A percentile compares a stretch with the other conserved stretches of the same genome.
Conservation (phyloP, 2,329 filamentous ascomycete genomes). For the Cadophora sp. region DNA sequence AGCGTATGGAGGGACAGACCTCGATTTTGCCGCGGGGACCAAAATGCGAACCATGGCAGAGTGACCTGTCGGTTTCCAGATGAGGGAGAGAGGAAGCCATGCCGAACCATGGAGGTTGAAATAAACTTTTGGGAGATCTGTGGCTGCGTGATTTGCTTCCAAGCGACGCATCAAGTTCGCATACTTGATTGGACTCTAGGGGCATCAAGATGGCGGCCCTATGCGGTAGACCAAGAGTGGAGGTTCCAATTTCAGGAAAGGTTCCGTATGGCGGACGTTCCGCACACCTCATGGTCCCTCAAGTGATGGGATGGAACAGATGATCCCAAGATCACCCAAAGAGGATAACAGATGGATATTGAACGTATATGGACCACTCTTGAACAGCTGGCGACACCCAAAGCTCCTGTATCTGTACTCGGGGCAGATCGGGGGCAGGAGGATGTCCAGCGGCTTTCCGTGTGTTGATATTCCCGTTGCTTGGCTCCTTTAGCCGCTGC, state of each 20-base stretch:
- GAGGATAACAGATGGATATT: too few species aligned
- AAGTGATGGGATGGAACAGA: not conserved
- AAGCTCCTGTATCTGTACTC: not conserved
- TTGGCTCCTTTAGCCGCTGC: not conserved
- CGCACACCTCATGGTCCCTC: not conserved
- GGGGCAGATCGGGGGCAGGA: not conserved
- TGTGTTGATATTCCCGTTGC: not conserved
- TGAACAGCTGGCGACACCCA: not conserved
- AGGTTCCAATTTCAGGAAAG: too few species aligned
- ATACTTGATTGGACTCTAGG: not conserved
- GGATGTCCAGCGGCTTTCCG: not conserved
- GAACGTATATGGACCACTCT: not conserved
- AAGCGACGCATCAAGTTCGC: not conserved
- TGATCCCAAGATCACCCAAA: not conserved
- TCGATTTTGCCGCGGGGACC: conserved; percentile 18
- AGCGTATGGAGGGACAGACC: conserved; percentile 19
- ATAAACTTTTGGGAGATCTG: conserved; percentile 28
- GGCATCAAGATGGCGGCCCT: not conserved
- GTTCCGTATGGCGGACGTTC: conserved; percentile 5
- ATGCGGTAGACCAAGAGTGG: not conserved
- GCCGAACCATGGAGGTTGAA: conserved; percentile 22
- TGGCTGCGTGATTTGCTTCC: conserved; percentile 5
- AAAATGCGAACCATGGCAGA: conserved; percentile 27
- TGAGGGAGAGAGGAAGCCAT: conserved; percentile 3
- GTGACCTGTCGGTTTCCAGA: conserved; percentile 23